Percentiles rank a stretch among this genome's conserved stretches.
These are phyloP conservation scores for Fusarium anguioides DNA, from an alignment of 2,329 filamentous ascomycete genomes.

Conservation along the genomic window DNA sequence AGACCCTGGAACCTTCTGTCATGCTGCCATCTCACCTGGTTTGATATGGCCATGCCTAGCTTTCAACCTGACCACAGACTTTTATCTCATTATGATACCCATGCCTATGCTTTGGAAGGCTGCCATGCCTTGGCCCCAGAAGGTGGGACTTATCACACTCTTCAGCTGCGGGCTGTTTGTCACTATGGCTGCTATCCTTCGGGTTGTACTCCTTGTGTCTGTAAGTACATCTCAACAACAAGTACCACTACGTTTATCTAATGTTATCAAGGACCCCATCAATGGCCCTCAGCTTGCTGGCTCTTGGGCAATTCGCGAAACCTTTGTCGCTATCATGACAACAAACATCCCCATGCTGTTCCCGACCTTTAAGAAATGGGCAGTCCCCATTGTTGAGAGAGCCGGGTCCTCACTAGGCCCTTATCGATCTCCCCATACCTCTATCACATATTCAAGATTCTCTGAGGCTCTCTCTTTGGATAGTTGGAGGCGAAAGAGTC, in stretches of 20 bases:
- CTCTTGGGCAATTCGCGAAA: slow-evolving; percentile 57
- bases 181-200: slow-evolving; percentile 53
- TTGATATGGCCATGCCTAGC: slow-evolving; percentile 63
- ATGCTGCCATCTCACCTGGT: slow-evolving; percentile 61
- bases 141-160: slow-evolving; percentile 53
- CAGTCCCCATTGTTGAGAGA: slow-evolving; percentile 39
- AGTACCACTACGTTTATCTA: neutral
- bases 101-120: slow-evolving; percentile 62
- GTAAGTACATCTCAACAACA: slow-evolving; percentile 27
- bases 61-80: slow-evolving; percentile 66
- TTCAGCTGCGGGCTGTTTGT: slow-evolving; percentile 56
- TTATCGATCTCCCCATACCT: slow-evolving; percentile 26
- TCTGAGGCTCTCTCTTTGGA: slow-evolving; percentile 36
- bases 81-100: slow-evolving; percentile 69
- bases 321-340: slow-evolving; percentile 57
- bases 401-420: slow-evolving; percentile 39
- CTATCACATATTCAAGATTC: slow-evolving; percentile 24
- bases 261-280: slow-evolving; percentile 50
- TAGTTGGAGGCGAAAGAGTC: slow-evolving; percentile 34
- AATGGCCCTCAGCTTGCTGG: slow-evolving; percentile 56
- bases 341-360: slow-evolving; percentile 60
- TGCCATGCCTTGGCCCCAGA: slow-evolving; percentile 51
- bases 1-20: slow-evolving; percentile 63
- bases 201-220: slow-evolving; percentile 46
- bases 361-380: slow-evolving; percentile 56